Evolutionary conservation across 23 red algal genomes (phyloP), one percentile per base, ranked within the genome.

Genomic region (Gracilariopsis chorda): DNA sequence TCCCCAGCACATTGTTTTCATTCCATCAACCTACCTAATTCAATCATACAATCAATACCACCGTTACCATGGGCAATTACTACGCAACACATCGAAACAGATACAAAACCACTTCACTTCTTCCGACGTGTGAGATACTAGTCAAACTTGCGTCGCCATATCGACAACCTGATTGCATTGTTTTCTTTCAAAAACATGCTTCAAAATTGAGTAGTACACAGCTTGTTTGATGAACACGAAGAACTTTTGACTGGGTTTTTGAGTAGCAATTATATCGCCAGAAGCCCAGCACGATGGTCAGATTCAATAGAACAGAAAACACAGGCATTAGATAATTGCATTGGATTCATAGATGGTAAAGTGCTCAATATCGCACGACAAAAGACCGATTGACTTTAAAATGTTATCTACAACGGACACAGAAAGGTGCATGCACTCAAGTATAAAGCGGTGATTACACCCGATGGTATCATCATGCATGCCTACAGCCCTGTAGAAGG

Each of bases 321-420:
- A 4, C 24, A 7, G 75, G 20, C 28, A 27, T 80, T 45, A 32
- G 55, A 29, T 35, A 9, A 8, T 80, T 17, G 41, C n/a, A n/a
- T 80, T 52, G 46, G 75, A 5, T 80, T 55, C 46, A 49, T 80
- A 7, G 75, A 80, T 7, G 75, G 39, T 5, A 84, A 5, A 37
- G 58, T 65, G 4, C 7, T 84, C 7, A 16, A 42, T 41, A 84
- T 84, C 51, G 59, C 59, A 20, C 5, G 53, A 6, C 80, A 35
- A 28, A 43, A 39, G 7, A 42, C 27, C 19, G 35, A 21, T 8
- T n/a, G 27, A 11, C 24, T 23, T 4, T 56, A 68, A 35, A 33
- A 56, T 48, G 55, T 84, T 10, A 25, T 65, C 20, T 84, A 84
- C 25, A 84, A 68, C 48, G 80, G 55, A 6, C 80, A 84, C 62